phyloP scores from a whole-genome alignment of 176 grass and related monocot genomes.

The Tillandsia leiboldiana region DNA sequence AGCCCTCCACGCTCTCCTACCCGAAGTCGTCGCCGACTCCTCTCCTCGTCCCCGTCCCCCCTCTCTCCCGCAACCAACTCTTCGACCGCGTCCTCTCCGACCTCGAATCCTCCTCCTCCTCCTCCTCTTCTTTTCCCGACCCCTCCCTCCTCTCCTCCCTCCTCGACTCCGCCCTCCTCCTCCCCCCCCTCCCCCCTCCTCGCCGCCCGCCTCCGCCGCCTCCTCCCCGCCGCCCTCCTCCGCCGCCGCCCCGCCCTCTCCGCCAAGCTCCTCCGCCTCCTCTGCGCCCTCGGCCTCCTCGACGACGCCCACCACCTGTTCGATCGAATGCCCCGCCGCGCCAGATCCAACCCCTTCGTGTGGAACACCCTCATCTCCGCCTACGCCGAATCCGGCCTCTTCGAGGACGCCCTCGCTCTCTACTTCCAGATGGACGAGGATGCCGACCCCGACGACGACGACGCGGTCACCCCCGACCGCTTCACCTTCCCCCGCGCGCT shows the following conservation, averaged over 20 bases:
- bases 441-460: slow-evolving; percentile 29
- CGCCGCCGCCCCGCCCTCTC: slow-evolving; percentile 24
- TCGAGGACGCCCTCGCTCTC: slow-evolving; percentile 53
- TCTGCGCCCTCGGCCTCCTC: slow-evolving; percentile 36
- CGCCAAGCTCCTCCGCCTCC: slow-evolving; percentile 30
- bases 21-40: slow-evolving; percentile 26
- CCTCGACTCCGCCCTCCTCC: slow-evolving; percentile 22
- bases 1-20: slow-evolving; percentile 6
- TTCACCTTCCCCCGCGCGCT: slow-evolving; percentile 42
- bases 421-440: slow-evolving; percentile 80
- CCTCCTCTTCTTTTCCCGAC: slow-evolving; percentile 25
- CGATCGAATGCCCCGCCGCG: slow-evolving; percentile 33
- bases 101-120: slow-evolving; percentile 38
- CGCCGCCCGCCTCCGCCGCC: slow-evolving; percentile 22
- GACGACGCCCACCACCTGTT: slow-evolving; percentile 57
- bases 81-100: slow-evolving; percentile 39
- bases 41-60: slow-evolving; percentile 4
- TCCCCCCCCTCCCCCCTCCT: slow-evolving; percentile 10
- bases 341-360: slow-evolving; percentile 19
- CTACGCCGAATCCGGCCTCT: slow-evolving; percentile 28
- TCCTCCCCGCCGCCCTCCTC: slow-evolving; percentile 40
- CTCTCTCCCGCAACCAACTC: slow-evolving; percentile 16
- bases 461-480: slow-evolving; percentile 32
- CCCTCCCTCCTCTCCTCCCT: slow-evolving; percentile 30
- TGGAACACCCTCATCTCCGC: slow-evolving; percentile 63